Evolutionary conservation across 768 basidiomycete species (phyloP).

Genomic region (Calocera viscosa): DNA sequence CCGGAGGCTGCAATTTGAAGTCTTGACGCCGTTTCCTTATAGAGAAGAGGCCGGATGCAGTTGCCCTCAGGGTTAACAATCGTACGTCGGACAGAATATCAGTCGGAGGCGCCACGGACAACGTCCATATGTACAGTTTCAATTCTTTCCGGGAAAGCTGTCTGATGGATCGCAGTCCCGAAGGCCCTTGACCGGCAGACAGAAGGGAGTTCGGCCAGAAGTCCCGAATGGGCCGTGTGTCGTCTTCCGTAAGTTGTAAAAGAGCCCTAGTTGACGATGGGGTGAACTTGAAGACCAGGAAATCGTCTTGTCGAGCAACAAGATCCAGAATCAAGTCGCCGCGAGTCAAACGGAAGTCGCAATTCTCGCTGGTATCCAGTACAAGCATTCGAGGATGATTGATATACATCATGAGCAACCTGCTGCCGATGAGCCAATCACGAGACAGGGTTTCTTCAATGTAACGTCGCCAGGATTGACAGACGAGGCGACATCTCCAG

Average conservation of each 20-base stretch:
- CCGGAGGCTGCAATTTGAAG: background rate
- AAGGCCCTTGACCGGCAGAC: background rate
- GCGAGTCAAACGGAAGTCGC: background rate
- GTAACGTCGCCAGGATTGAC: background rate
- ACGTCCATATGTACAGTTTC: background rate
- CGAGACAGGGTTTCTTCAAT: background rate
- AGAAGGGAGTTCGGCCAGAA: background rate
- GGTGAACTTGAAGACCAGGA: background rate
- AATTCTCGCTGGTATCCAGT: background rate
- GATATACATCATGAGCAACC: background rate
- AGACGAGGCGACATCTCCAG: background rate
- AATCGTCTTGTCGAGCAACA: background rate
- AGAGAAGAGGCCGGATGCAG: background rate
- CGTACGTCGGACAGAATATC: background rate
- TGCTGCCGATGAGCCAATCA: background rate
- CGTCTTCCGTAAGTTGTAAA: background rate
- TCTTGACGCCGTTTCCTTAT: background rate
- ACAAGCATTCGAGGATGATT: conserved; percentile 1
- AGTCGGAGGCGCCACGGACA: background rate
- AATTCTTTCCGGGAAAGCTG: background rate
- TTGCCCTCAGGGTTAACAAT: background rate
- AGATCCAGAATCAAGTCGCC: background rate
- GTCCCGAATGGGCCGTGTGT: background rate
- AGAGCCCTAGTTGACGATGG: background rate
- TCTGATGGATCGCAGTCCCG: background rate